phyloP scores from a whole-genome alignment of 768 basidiomycete species.

The Termitomyces bulborhizus region DNA sequence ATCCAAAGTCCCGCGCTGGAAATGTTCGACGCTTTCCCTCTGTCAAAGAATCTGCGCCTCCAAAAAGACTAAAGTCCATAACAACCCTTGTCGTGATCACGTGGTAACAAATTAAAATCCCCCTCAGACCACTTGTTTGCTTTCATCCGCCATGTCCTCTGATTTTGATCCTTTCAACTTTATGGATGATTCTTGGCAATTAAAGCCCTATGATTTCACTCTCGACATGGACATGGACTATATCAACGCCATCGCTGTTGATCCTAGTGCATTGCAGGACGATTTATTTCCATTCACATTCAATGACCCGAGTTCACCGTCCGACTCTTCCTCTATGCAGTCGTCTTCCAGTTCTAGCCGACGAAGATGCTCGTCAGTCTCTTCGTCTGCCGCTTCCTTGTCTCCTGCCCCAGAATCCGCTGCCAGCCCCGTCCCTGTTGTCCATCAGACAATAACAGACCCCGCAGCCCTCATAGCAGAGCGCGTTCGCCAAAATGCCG shows the following conservation, averaged over 20 bases:
- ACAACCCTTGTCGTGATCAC: too few species aligned
- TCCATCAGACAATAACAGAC: too few species aligned
- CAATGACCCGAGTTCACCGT: conserved; percentile 20
- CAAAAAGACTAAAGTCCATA: too few species aligned
- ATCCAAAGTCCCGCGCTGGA: too few species aligned
- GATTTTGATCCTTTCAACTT: conserved; percentile 59
- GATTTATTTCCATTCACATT: conserved; percentile 31
- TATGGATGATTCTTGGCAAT: conserved; percentile 36
- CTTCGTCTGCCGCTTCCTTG: conserved; percentile 49
- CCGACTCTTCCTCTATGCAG: conserved; percentile 18
- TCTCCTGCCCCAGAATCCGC: conserved; percentile 38
- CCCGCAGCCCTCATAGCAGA: conserved; percentile 34
- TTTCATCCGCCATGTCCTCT: conserved; percentile 14
- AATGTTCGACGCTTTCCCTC: too few species aligned
- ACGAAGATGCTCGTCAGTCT: conserved; percentile 46
- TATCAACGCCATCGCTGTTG: conserved; percentile 35
- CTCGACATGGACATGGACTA: conserved; percentile 39
- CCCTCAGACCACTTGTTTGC: neutral
- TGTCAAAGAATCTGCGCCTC: too few species aligned
- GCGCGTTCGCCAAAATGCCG: conserved; percentile 46
- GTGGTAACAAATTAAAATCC: neutral
- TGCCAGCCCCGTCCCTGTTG: too few species aligned
- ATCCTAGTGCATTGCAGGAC: conserved; percentile 54
- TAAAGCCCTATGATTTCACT: conserved; percentile 22
- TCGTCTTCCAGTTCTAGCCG: conserved; percentile 15